Base-by-base conservation (phyloP, 2,329 filamentous ascomycete genomes). In the Ceratocystis alfenasii region DNA sequence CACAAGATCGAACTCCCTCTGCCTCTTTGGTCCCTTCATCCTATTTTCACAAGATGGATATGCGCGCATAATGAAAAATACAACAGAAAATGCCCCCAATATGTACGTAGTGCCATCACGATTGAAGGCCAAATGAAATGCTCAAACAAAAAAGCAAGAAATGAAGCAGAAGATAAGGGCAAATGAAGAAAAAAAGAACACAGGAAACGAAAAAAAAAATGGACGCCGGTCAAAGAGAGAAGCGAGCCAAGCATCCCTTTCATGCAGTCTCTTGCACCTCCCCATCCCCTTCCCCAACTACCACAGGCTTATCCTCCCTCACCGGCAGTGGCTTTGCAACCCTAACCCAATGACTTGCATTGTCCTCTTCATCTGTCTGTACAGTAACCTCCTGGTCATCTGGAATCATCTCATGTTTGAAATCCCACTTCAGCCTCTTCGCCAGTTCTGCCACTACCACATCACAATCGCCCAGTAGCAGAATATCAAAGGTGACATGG, bases 401-500 rank as follows among this genome's bases (percentile, higher is more conserved):
- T n/a, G 87, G 85, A 67, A 94, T 82, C 89, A 95, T 96, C 69
- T 90, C 86, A 72, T 96, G 91, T 57, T 83, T 74, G 64, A 96
- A 75, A 5, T 84, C 78, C 94, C 94, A 97, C 2, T 87, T 88
- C 1, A 89, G 86, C 12, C 89, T 84, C 57, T 86, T 83, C 73
- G 89, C 93, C 64, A 99, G 81, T 77, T 97, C 93, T 0, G 87
- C 83, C 15, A 97, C 88, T 7, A 97, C 86, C 50, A 91, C 83
- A 73, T 99, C 94, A 75, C 93, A 96, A 74, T 96, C 90, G 45
- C 94, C 94, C n/a, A 97, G 80, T 65, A 99, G 81, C 74, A 96
- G 92, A 70, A 99, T 90, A 75, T 99, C 94, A 71, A 99, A 97
- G 74, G 95, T 90, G 74, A 95, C 89, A 75, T 97, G 93, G 45